phyloP scores from a whole-genome alignment of 208 protist genomes.

The Wallacemonas collosoma region DNA sequence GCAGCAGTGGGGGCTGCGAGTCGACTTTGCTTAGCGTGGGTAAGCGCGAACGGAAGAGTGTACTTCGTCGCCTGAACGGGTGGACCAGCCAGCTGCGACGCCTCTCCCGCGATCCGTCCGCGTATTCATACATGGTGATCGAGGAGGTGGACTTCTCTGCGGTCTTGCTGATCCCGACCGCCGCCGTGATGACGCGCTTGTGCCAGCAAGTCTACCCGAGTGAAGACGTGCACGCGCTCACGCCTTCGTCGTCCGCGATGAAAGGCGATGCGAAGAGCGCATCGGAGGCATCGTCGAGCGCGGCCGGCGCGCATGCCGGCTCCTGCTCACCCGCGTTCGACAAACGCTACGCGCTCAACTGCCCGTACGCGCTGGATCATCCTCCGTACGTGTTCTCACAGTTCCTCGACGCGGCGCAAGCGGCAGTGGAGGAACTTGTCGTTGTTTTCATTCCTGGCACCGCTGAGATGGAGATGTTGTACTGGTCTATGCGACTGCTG shows the following conservation, averaged over 20 bases:
- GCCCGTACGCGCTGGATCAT: conserved; percentile 5
- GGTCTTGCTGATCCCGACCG: conserved; percentile 47
- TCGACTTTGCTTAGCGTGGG: conserved; percentile 20
- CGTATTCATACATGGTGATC: conserved; percentile 23
- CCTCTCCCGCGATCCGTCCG: conserved; percentile 14
- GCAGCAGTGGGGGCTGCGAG: conserved; percentile 9
- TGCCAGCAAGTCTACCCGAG: conserved; percentile 48
- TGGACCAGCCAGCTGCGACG: conserved; percentile 22
- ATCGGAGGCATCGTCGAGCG: no score
- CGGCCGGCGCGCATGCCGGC: no score
- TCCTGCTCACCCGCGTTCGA: conserved; percentile 6
- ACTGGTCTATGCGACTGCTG: conserved; percentile 54
- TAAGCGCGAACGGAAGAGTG: conserved; percentile 29
- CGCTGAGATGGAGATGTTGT: conserved; percentile 47
- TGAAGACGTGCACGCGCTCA: conserved; percentile 10
- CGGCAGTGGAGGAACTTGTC: conserved; percentile 45
- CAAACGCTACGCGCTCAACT: not conserved
- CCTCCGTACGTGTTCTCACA: conserved; percentile 18
- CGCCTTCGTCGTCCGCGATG: no score
- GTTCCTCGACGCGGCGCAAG: conserved; percentile 14
- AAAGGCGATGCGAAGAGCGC: not conserved
- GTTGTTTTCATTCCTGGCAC: conserved; percentile 51
- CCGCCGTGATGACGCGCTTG: conserved; percentile 46
- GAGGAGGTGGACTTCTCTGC: conserved; percentile 32
- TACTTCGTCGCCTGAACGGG: conserved; percentile 26